These are phyloP conservation scores for Auricularia cornea DNA, from an alignment of 768 basidiomycete species.

Conservation along the genomic window DNA sequence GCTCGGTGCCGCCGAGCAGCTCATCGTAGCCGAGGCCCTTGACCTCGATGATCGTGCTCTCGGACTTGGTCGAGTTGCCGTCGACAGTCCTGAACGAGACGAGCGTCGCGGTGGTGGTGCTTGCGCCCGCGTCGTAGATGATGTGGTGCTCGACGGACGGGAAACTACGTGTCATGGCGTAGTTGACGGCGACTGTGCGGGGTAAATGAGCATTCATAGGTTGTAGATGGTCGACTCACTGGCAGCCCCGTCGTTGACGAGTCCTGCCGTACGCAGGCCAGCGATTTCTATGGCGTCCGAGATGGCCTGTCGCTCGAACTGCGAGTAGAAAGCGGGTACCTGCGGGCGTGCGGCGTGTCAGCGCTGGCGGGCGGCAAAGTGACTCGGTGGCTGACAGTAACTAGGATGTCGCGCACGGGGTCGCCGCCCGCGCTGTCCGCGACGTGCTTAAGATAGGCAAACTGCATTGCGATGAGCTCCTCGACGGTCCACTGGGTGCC, in stretches of 20 bases:
- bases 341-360: too few species aligned
- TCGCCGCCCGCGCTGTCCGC: conserved; percentile 73
- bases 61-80: conserved; percentile 36
- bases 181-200: conserved; percentile 78
- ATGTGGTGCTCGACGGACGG: conserved; percentile 73
- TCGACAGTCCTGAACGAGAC: conserved; percentile 46
- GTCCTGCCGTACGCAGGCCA: conserved; percentile 71
- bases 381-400: conserved; percentile 63
- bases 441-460: conserved; percentile 81
- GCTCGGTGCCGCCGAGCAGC: conserved; percentile 66
- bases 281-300: conserved; percentile 89
- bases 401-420: conserved; percentile 71
- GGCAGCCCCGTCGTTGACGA: conserved; percentile 89
- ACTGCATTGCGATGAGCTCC: conserved; percentile 90
- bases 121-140: conserved; percentile 91
- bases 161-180: conserved; percentile 93
- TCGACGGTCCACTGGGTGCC: conserved; percentile 72
- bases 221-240: conserved; percentile 14
- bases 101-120: conserved; percentile 68
- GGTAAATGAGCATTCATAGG: not conserved
- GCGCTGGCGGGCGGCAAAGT: too few species aligned
- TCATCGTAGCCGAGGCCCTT: conserved; percentile 79
- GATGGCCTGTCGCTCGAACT: conserved; percentile 86
- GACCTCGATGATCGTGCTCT: conserved; percentile 61
- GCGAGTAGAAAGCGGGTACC: conserved; percentile 81